Evolutionary conservation across 257 asterid species (phyloP), one percentile per base, ranked within the genome.

Genomic region (Capsicum pubescens): DNA sequence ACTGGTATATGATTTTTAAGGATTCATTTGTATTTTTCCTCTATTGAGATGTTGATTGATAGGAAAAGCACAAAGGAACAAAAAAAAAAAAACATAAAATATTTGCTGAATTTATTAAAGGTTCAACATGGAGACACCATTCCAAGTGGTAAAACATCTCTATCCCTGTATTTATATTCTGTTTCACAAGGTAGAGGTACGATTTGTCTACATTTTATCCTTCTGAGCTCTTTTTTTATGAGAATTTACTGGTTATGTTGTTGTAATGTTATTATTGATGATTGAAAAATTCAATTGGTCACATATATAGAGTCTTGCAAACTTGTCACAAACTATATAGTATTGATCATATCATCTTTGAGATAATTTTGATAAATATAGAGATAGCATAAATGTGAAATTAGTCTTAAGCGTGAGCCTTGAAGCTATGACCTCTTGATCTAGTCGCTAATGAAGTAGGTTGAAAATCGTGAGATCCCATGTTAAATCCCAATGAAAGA

Each of bases 101-200:
- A 32, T 48, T 86, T 72, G 48, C 64, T 32, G 83, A 78, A 63
- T 56, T 82, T 60, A 84, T 84, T n/a, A 83, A 72, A 78, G 59
- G 78, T 42, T 54, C 83, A 58, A 88, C 67, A 79, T 86, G 87
- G 89, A 84, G 86, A 79, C 76, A 86, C 48, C 86, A 86, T 74
- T 44, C 87, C 12, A 84, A 84, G 59, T 88, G 91, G 91, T 88
- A 85, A 55, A 46, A n/a, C 39, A 6, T 14, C 14, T 39, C 1
- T 10, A 4, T n/a, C 16, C 14, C 4, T 39, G 2, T 39, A 39
- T 39, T 39, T 39, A 39, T 39, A 3, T 39, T 3, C 5, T 39
- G 44, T 3, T 3, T 3, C 5, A 39, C 44, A 39, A 39, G 44
- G 5, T 39, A 39, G 44, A 39, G 44, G 3, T 39, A 39, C 44